Base-by-base conservation (phyloP, 2,329 filamentous ascomycete genomes). In the Paracoccidioides lutzii region DNA sequence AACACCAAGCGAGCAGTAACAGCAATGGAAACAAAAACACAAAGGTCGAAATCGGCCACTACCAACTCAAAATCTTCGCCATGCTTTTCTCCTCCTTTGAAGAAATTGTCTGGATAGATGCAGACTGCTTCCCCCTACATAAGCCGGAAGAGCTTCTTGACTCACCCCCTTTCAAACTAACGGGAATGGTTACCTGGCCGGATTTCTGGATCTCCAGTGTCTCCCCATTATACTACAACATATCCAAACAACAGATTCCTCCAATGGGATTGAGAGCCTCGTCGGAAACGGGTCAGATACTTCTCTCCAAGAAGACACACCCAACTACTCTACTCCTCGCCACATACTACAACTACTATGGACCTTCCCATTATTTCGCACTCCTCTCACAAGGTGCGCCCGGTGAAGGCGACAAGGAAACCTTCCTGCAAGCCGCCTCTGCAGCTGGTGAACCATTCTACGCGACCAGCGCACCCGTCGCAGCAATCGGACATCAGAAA, bases 31-130 rank as follows among this genome's bases (percentile, higher is more conserved):
- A 54, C 52, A 61, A 64, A 1, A 60, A 61, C 3, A 50, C 59
- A 6, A 62, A 67, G 38, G 61, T 68, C 7, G 60, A 65, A 35
- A 70, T 78, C 53, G 66, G 65, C 28, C 69, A 72, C 54, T 81
- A 74, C 63, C 79, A 82, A 62, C 76, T 77, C 68, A 82, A 82
- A 64, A 71, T 77, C 38, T 76, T 81, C 59, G 72, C 79, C 3
- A 74, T 82, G 33, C 69, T 82, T 2, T 77, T 81, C 59, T 81
- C 79, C 2, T 76, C 78, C 5, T 83, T 81, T 60, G 76, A 81
- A 60, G 73, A 81, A 54, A 72, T 81, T n/a, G 70, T 82, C 35
- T 81, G 79, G 66, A 74, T 82, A 62, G 80, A 82, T 62, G 76
- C 77, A 57, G 79, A 82, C 61, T 74, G 73, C 59, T 80, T 81